Conservation (phyloP, 192 early-diverging fungal species). For the Backusella macrospora region DNA sequence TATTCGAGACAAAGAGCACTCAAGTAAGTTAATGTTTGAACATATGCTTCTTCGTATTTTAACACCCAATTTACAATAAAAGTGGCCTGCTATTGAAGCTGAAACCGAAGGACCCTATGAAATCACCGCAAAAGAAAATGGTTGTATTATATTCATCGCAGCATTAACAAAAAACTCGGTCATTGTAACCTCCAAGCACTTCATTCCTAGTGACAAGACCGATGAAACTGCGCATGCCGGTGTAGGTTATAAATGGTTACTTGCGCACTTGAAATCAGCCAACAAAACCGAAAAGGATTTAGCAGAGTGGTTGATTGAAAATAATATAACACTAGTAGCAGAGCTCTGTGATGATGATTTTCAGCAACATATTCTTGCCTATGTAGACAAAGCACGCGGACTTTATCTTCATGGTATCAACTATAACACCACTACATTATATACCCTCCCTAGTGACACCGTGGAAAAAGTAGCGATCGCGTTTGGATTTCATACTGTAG, state of each 20-base stretch:
- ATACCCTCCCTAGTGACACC: conserved; percentile 66
- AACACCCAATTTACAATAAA: conserved; percentile 17
- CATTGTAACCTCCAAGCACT: conserved; percentile 91
- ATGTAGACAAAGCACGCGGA: conserved; percentile 74
- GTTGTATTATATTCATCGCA: conserved; percentile 89
- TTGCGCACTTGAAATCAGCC: conserved; percentile 59
- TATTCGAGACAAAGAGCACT: conserved; percentile 65
- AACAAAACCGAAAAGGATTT: conserved; percentile 69
- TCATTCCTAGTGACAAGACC: conserved; percentile 42
- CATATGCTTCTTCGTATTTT: too few species aligned
- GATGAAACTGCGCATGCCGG: conserved; percentile 50
- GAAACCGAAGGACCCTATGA: conserved; percentile 87
- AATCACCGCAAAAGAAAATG: conserved; percentile 94
- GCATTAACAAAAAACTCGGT: conserved; percentile 62
- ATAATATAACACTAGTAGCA: conserved; percentile 84
- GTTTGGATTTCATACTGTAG: conserved; percentile 74
- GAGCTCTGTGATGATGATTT: conserved; percentile 95
- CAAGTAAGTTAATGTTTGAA: conserved; percentile 33
- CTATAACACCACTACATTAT: conserved; percentile 71
- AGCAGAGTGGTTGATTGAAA: conserved; percentile 65
- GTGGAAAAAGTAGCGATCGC: conserved; percentile 65
- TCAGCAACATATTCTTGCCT: conserved; percentile 93
- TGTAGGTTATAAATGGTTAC: conserved; percentile 74
- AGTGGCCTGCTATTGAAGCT: conserved; percentile 57
- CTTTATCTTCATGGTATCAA: conserved; percentile 94